Evolutionary conservation across 2,329 filamentous ascomycete genomes (phyloP).

Genomic region (Fulvia fulva): DNA sequence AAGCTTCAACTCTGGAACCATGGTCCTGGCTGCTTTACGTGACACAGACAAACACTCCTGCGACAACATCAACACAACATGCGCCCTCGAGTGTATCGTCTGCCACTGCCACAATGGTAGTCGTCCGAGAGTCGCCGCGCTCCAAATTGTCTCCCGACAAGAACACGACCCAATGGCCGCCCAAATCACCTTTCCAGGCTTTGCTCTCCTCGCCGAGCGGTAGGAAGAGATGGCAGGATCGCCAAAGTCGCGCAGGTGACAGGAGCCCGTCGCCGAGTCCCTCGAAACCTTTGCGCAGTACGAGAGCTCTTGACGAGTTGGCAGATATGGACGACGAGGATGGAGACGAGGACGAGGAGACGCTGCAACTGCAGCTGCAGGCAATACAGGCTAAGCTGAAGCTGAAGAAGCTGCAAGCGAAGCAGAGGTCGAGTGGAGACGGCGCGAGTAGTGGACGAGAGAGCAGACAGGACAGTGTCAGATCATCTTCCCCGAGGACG

Average conservation of each 20-base stretch:
- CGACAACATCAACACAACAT: conserved; percentile 5
- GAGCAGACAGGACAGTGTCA: background rate
- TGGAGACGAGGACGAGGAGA: conserved; percentile 69
- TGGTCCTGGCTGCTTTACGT: background rate
- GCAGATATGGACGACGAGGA: conserved; percentile 27
- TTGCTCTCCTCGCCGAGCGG: conserved; percentile 71
- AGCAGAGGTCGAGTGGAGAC: conserved; percentile 21
- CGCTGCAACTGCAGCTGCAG: conserved; percentile 75
- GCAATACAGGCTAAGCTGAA: conserved; percentile 85
- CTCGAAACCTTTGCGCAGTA: conserved; percentile 24
- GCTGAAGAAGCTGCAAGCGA: conserved; percentile 70
- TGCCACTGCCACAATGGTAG: conserved; percentile 33
- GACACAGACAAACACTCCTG: background rate
- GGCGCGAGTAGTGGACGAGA: background rate
- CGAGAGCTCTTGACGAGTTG: conserved; percentile 27
- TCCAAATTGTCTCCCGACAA: conserved; percentile 42
- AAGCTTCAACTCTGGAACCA: background rate
- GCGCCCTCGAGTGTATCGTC: background rate
- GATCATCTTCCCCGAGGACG: conserved; percentile 3
- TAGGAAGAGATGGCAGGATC: conserved; percentile 67
- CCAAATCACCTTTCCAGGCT: conserved; percentile 59
- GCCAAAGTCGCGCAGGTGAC: conserved; percentile 51
- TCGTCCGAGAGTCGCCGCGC: conserved; percentile 47
- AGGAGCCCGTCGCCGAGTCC: conserved; percentile 57
- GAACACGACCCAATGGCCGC: conserved; percentile 53